Evolutionary conservation across 192 early-diverging fungal genomes (phyloP), one percentile per base, ranked within the genome.

Genomic region (Coemansia sp.): DNA sequence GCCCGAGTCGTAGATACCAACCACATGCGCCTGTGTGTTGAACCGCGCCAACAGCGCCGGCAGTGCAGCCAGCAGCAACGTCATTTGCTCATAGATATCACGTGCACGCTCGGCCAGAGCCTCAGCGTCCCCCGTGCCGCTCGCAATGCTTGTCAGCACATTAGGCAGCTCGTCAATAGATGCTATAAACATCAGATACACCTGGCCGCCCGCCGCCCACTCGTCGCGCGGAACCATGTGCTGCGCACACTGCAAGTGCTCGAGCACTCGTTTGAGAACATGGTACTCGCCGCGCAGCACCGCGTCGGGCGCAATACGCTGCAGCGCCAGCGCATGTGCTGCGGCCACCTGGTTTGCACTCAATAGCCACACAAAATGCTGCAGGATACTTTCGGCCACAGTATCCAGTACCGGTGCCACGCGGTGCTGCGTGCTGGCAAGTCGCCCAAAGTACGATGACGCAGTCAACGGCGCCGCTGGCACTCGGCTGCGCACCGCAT

Each of bases 251-350:
- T 85, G 63, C 48, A 88, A 32, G 54, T 62, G 62, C 2, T 52
- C 60, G 49, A 88, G 63, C 0, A 86, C 43, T 4, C 57, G 58
- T 8, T 47, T 22, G 0, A 86, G 70, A 4, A 79, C 63, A 35
- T 50, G 23, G 52, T 85, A 64, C 47, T 85, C 79, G 27, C 83
- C 79, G 11, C 77, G 65, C 6, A 89, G 63, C 56, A 89, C 65
- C 5, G 65, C 81, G 9, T 67, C 68, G 7, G 88, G 88, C 0
- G 88, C 88, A 57, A 89, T 63, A 4, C 73, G 65, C 23, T 82
- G 77, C 49, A 89, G 22, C 24, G 84, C 73, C 29, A 87, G 61
- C 21, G 56, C 53, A 47, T 88, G 86, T 0, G 82, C 88, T 15
- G 80, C 52, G 0, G 73, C 56, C 17, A 69, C 32, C 41, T 79